Conservation (phyloP, 805 yeast species). For the Schwanniomyces yamadae region DNA sequence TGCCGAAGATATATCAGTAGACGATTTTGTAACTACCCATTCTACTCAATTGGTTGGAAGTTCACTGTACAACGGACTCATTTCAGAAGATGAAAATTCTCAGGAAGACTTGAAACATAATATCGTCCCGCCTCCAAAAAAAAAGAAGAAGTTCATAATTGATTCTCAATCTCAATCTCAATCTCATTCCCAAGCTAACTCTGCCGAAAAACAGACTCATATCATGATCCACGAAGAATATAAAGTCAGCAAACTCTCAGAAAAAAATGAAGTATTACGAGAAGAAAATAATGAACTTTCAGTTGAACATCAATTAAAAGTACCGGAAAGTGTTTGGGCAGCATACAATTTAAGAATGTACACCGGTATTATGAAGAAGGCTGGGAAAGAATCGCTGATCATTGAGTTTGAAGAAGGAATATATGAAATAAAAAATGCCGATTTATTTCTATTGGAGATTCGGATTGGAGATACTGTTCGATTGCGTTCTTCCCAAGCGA, state of each 20-base stretch:
- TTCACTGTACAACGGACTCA: too few species aligned
- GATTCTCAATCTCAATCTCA: conserved; percentile 16
- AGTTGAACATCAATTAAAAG: conserved; percentile 7
- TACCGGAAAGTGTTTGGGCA: conserved; percentile 50
- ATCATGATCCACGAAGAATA: too few species aligned
- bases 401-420: conserved; percentile 43
- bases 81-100: too few species aligned
- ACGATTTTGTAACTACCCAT: too few species aligned
- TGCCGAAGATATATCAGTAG: too few species aligned
- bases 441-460: conserved; percentile 49
- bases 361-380: conserved; percentile 44
- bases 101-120: too few species aligned
- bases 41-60: too few species aligned
- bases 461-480: conserved; percentile 55
- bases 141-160: conserved; percentile 10
- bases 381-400: conserved; percentile 25
- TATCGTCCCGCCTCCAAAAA: too few species aligned
- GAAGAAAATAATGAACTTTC: conserved; percentile 11
- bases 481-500: conserved; percentile 26
- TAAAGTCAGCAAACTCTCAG: too few species aligned
- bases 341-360: conserved; percentile 47
- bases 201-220: too few species aligned
- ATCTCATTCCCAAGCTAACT: too few species aligned
- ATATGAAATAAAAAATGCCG: conserved; percentile 34
- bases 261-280: too few species aligned